phyloP scores from a whole-genome alignment of 192 early-diverging fungal genomes.

The Coemansia interrupta region DNA sequence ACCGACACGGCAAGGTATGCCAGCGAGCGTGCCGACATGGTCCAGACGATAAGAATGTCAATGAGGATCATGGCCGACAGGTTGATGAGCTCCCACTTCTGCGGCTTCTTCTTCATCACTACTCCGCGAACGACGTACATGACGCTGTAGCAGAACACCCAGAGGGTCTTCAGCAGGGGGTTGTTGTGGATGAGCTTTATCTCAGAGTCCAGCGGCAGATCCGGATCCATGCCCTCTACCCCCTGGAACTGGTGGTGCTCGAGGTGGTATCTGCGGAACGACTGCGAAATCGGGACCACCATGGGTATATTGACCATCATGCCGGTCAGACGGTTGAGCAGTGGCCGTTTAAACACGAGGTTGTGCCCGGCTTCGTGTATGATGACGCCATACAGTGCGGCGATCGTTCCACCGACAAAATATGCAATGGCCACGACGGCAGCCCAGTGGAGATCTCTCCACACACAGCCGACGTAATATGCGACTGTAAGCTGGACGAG shows the following conservation, averaged over 20 bases:
- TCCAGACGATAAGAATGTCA: conserved; percentile 55
- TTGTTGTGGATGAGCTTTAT: conserved; percentile 69
- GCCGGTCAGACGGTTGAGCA: conserved; percentile 75
- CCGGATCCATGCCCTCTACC: conserved; percentile 87
- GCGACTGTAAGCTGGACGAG: conserved; percentile 70
- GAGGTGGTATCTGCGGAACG: conserved; percentile 86
- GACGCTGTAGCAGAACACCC: conserved; percentile 76
- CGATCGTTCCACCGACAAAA: conserved; percentile 79
- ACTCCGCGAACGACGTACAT: conserved; percentile 78
- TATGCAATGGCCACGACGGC: conserved; percentile 65
- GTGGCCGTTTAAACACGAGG: conserved; percentile 67
- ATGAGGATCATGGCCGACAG: conserved; percentile 56
- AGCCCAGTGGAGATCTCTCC: conserved; percentile 59
- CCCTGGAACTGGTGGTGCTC: conserved; percentile 97
- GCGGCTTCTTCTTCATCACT: conserved; percentile 58
- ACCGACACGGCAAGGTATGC: conserved; percentile 65
- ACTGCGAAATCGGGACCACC: conserved; percentile 74
- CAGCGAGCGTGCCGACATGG: conserved; percentile 61
- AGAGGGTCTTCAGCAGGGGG: conserved; percentile 64
- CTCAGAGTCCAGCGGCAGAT: conserved; percentile 86
- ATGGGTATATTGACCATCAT: conserved; percentile 83
- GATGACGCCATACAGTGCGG: conserved; percentile 75
- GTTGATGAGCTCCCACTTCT: conserved; percentile 74
- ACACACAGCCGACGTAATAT: conserved; percentile 68
- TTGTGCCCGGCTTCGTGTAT: conserved; percentile 93